Conservation (phyloP, 176 grass and related monocot genomes). For the Phyllostachys edulis region DNA sequence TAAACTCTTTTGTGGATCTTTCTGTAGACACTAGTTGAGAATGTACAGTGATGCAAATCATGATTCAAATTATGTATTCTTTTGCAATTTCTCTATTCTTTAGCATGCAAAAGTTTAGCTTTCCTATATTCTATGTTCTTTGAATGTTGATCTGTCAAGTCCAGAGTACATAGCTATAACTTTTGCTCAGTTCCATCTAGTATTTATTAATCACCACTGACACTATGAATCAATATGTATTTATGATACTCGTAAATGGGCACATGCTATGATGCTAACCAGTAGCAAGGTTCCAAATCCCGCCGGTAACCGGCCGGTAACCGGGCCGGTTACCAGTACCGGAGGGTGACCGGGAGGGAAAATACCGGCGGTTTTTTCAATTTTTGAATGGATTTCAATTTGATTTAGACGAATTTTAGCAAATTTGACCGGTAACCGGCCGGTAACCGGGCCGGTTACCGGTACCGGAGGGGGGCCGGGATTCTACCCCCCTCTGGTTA, state of each 20-base stretch:
- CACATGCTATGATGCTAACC: not conserved
- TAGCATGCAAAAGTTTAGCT: not conserved
- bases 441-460: too few species aligned
- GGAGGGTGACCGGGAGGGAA: too few species aligned
- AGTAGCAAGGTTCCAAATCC: too few species aligned
- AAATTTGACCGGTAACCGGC: too few species aligned
- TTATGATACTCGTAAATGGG: not conserved
- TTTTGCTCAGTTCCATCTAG: conserved; percentile 8
- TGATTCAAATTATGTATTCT: not conserved
- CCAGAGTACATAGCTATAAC: conserved; percentile 4
- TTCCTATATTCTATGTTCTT: not conserved
- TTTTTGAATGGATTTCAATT: too few species aligned
- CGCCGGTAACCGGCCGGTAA: too few species aligned
- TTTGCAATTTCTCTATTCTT: not conserved
- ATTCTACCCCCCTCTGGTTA: too few species aligned
- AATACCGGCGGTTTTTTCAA: too few species aligned
- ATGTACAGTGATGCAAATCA: not conserved
- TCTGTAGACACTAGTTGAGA: not conserved
- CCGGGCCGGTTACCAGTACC: too few species aligned
- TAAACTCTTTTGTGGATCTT: not conserved
- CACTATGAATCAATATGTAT: not conserved
- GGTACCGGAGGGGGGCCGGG: too few species aligned
- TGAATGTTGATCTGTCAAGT: not conserved
- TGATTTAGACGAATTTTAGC: too few species aligned
- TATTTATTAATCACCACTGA: not conserved